phyloP scores from a whole-genome alignment of 305 asterid species.

The Fraxinus platypoda region DNA sequence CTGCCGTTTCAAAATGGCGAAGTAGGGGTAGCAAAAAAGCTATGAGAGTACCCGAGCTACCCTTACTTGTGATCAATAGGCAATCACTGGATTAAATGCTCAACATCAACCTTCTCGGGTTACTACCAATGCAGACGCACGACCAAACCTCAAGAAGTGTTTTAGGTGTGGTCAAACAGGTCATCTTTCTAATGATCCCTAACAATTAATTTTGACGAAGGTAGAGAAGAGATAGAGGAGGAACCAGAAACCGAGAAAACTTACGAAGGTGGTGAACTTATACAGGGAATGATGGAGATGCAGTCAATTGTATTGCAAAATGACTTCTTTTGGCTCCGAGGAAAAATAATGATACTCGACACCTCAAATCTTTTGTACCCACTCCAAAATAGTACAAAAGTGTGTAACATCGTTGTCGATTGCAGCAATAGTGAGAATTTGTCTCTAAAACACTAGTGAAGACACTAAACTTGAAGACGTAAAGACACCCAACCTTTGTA shows the following conservation, averaged over 20 bases:
- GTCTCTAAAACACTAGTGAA: neutral
- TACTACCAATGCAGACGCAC: neutral
- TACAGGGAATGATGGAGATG: neutral
- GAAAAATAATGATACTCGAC: neutral
- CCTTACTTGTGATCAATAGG: neutral
- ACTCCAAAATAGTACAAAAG: neutral
- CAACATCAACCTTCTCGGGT: neutral
- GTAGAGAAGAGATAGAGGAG: neutral
- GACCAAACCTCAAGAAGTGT: neutral
- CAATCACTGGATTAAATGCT: neutral
- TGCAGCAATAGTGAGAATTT: neutral
- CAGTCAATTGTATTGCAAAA: neutral
- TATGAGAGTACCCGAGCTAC: neutral
- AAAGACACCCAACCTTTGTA: neutral
- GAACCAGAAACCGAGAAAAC: neutral
- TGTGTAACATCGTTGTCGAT: neutral
- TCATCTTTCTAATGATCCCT: neutral
- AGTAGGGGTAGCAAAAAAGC: neutral
- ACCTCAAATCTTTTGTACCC: neutral
- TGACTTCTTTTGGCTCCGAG: neutral
- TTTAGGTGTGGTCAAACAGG: neutral
- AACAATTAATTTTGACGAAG: neutral
- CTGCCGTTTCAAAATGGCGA: neutral
- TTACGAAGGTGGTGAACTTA: neutral
- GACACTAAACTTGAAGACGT: neutral